Evolutionary conservation across 768 basidiomycete genomes (phyloP).

Genomic region (Phallus indusiatus): DNA sequence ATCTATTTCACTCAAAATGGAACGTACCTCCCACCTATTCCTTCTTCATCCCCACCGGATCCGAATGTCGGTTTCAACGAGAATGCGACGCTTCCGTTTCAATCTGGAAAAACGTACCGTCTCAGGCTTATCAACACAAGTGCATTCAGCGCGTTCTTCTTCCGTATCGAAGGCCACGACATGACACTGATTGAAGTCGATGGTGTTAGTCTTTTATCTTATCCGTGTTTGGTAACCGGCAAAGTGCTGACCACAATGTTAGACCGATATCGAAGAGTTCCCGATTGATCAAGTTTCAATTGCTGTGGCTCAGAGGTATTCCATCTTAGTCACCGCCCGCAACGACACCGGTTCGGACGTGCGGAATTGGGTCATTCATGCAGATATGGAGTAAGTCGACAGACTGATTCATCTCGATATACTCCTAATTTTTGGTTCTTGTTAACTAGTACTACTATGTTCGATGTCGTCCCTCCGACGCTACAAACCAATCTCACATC

Average conservation of each 20-base stretch:
- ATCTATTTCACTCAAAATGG: constrained; percentile 78
- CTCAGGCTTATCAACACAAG: constrained; percentile 80
- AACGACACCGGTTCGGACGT: constrained; percentile 52
- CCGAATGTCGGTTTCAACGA: constrained; percentile 74
- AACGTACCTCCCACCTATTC: constrained; percentile 54
- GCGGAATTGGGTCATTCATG: constrained; percentile 85
- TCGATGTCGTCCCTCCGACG: constrained; percentile 64
- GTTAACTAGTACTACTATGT: constrained; percentile 50
- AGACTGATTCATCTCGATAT: not conserved
- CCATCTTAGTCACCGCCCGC: constrained; percentile 81
- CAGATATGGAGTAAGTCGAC: constrained; percentile 66
- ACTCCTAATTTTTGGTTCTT: not conserved
- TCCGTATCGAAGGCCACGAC: constrained; percentile 84
- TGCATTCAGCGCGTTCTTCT: constrained; percentile 66
- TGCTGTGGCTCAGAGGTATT: constrained; percentile 88
- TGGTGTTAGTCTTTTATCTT: constrained; percentile 40
- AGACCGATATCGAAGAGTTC: constrained; percentile 72
- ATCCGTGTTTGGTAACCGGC: not conserved
- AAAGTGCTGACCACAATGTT: not conserved
- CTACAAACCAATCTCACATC: constrained; percentile 79
- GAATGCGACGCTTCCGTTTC: constrained; percentile 76
- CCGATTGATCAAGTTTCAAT: constrained; percentile 64
- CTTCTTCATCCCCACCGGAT: constrained; percentile 34
- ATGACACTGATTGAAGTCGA: constrained; percentile 82
- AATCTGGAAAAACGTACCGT: constrained; percentile 83